phyloP scores from a whole-genome alignment of 352 stramenopile species.

The Paralagenidium karlingii region DNA sequence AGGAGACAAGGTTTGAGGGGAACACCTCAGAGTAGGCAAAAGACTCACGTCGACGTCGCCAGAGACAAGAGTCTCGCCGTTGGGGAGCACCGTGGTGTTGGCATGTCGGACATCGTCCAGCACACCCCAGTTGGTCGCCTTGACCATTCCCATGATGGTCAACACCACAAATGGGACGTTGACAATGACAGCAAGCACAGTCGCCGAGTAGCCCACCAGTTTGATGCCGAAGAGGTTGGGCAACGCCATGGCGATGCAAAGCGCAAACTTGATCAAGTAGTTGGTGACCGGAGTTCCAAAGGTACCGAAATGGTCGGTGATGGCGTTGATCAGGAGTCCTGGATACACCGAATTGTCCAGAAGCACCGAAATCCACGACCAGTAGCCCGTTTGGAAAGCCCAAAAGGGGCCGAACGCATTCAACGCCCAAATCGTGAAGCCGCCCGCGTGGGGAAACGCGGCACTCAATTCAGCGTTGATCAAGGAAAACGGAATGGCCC shows the following conservation, averaged over 20 bases:
- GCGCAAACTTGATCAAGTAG: constrained; percentile 28
- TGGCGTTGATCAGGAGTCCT: constrained; percentile 33
- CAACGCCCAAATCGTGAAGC: constrained; percentile 86
- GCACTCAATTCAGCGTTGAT: constrained; percentile 89
- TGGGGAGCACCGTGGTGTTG: constrained; percentile 15
- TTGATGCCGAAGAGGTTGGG: constrained; percentile 49
- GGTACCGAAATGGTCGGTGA: constrained; percentile 22
- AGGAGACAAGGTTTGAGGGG: too few species aligned
- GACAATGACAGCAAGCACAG: constrained; percentile 69
- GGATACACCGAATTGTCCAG: constrained; percentile 91
- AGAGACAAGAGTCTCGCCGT: constrained; percentile 22
- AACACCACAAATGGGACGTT: constrained; percentile 86
- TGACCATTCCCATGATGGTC: constrained; percentile 14
- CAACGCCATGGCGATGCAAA: constrained; percentile 20
- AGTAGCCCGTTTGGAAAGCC: constrained; percentile 71
- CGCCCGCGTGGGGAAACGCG: constrained; percentile 59
- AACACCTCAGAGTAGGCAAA: too few species aligned
- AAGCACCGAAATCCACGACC: constrained; percentile 80
- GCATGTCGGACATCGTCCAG: constrained; percentile 20
- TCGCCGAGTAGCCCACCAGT: constrained; percentile 68
- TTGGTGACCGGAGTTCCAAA: constrained; percentile 13
- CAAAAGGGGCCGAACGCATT: constrained; percentile 84
- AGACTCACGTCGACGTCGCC: constrained; percentile 13
- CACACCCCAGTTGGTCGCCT: constrained; percentile 16
- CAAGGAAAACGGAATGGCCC: constrained; percentile 81